phyloP scores from a whole-genome alignment of 805 yeast species.

The Teunomyces lycoperdinae region DNA sequence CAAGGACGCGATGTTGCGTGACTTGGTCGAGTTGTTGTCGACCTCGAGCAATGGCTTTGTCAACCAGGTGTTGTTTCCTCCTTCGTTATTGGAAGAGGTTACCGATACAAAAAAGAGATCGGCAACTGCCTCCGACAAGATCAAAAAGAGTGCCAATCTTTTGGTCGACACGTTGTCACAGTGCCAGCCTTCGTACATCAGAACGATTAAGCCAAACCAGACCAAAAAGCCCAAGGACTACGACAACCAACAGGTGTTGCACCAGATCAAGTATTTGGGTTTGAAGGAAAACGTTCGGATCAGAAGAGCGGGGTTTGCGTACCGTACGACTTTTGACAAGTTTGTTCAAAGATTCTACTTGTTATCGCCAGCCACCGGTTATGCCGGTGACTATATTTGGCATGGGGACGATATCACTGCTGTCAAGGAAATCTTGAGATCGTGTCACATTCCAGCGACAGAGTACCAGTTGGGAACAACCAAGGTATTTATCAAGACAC shows the following conservation, averaged over 20 bases:
- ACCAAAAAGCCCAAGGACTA: slow-evolving; percentile 87
- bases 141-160: slow-evolving; percentile 85
- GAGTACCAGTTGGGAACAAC: slow-evolving; percentile 92
- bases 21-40: slow-evolving; percentile 73
- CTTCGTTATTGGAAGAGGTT: slow-evolving; percentile 30
- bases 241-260: slow-evolving; percentile 84
- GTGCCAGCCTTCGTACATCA: slow-evolving; percentile 92
- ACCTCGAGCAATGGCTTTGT: slow-evolving; percentile 71
- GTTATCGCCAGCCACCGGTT: slow-evolving; percentile 83
- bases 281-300: slow-evolving; percentile 95
- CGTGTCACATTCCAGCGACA: slow-evolving; percentile 64
- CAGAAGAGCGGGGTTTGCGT: slow-evolving; percentile 98
- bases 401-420: slow-evolving; percentile 53
- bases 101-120: slow-evolving; percentile 73
- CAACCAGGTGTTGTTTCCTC: slow-evolving; percentile 48
- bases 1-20: slow-evolving; percentile 90
- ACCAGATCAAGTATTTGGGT: slow-evolving; percentile 94
- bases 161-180: slow-evolving; percentile 85
- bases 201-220: slow-evolving; percentile 97
- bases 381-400: slow-evolving; percentile 76
- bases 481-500: slow-evolving; percentile 92
- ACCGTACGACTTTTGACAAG: slow-evolving; percentile 93
- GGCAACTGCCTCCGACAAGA: slow-evolving; percentile 95
- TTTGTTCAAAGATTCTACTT: slow-evolving; percentile 92
- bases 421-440: slow-evolving; percentile 46